Conservation (phyloP, 108 stramenopile species). For the Conticribra weissflogii region DNA sequence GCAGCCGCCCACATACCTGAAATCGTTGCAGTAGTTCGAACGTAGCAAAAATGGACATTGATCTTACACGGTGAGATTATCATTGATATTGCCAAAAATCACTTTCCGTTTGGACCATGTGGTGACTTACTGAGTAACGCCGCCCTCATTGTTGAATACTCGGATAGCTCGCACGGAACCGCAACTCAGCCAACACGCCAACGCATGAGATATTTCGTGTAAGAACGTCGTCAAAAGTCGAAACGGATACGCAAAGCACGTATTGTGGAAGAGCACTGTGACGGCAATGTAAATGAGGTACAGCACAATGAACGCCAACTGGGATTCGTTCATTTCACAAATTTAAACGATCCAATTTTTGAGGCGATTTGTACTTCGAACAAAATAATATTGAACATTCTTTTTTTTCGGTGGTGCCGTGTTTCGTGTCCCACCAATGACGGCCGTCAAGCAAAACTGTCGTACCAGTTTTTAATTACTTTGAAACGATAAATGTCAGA, state of each 20-base stretch:
- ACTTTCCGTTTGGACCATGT: no score
- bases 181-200: slow-evolving; percentile 54
- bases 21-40: neutral
- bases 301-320: slow-evolving; percentile 42
- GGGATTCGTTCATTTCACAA: slow-evolving; percentile 50
- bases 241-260: slow-evolving; percentile 39
- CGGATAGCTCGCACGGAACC: slow-evolving; percentile 36
- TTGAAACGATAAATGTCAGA: no score
- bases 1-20: slow-evolving; percentile 42
- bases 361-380: no score
- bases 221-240: slow-evolving; percentile 54
- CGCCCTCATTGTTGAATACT: slow-evolving; percentile 55
- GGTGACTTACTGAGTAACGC: slow-evolving; percentile 34
- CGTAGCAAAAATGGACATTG: neutral
- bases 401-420: no score
- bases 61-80: no score
- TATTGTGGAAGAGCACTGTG: slow-evolving; percentile 41
- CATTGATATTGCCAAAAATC: no score
- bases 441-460: no score
- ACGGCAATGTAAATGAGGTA: slow-evolving; percentile 41
- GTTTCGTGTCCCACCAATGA: no score
- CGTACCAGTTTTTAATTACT: no score
- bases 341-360: no score
- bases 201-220: slow-evolving; percentile 46
- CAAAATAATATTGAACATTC: no score